Evolutionary conservation across 208 protist genomes (phyloP).

Genomic region (Leishmania braziliensis): DNA sequence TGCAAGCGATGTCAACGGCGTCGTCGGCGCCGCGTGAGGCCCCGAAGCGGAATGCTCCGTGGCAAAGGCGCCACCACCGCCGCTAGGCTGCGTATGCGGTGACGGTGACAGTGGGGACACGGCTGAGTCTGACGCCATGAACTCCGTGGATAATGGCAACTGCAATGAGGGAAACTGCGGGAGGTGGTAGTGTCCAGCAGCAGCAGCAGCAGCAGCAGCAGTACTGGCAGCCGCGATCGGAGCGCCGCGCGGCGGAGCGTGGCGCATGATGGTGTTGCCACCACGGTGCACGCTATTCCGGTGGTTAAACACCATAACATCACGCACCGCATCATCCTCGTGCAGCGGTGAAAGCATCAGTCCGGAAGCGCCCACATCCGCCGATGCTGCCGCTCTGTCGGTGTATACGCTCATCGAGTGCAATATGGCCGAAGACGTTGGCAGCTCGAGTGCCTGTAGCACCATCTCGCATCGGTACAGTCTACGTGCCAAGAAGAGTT

Average conservation of each 20-base stretch:
- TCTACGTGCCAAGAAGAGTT: constrained; percentile 23
- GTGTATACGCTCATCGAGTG: background rate
- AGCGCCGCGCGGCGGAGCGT: constrained; percentile 2
- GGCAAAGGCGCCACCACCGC: background rate
- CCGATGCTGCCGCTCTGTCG: background rate
- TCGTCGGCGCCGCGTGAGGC: background rate
- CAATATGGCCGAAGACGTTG: background rate
- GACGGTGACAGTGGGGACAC: background rate
- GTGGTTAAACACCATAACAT: background rate
- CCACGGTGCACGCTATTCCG: constrained; percentile 11
- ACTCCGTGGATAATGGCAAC: constrained; percentile 1
- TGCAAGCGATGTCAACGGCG: constrained; percentile 2
- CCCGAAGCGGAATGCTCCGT: background rate
- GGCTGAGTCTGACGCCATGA: background rate
- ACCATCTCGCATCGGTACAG: constrained; percentile 25
- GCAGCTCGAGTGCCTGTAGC: constrained; percentile 11
- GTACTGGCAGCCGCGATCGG: background rate
- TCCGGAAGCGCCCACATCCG: background rate
- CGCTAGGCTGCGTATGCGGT: background rate
- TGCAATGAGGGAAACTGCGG: constrained; percentile 3
- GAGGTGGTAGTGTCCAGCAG: background rate
- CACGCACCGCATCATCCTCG: constrained; percentile 7
- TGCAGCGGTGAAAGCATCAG: constrained; percentile 18
- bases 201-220: background rate
- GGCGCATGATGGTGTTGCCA: constrained; percentile 11